Percentiles rank a stretch among this genome's conserved stretches.
These are phyloP conservation scores for Onygenales sp. DNA, from an alignment of 2,329 filamentous ascomycete species.

Conservation along the genomic window DNA sequence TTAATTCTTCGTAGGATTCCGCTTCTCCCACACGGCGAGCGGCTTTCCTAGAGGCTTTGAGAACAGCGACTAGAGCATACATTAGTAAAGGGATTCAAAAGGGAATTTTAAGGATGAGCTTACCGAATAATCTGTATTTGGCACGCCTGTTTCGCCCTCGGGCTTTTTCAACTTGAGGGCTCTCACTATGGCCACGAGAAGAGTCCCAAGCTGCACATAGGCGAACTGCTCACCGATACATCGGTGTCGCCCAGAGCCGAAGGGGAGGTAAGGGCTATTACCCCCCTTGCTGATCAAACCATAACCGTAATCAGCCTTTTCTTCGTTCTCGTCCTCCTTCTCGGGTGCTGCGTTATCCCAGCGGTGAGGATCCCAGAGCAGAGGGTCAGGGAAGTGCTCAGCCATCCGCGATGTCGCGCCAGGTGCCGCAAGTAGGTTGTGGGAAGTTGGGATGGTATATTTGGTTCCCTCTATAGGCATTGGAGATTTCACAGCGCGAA, in stretches of 20 bases:
- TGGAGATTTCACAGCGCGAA: conserved; percentile 83
- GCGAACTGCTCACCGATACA: conserved; percentile 98
- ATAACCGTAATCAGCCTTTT: conserved; percentile 88
- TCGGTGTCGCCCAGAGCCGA: conserved; percentile 83
- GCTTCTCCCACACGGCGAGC: conserved; percentile 38
- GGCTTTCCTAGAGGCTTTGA: conserved; percentile 63
- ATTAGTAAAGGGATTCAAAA: neutral
- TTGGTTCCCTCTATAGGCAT: conserved; percentile 76
- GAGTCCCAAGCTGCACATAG: conserved; percentile 82
- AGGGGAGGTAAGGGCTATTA: conserved; percentile 82
- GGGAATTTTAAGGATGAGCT: conserved; percentile 12
- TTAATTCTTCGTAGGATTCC: conserved; percentile 8
- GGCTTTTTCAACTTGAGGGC: conserved; percentile 70
- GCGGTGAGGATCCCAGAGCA: conserved; percentile 80
- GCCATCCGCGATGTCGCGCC: conserved; percentile 66
- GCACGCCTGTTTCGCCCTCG: conserved; percentile 41
- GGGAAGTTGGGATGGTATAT: conserved; percentile 69
- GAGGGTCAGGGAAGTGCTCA: conserved; percentile 70
- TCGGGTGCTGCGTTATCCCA: conserved; percentile 61
- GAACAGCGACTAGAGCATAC: conserved; percentile 47
- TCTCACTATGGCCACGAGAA: conserved; percentile 66
- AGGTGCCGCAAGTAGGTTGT: conserved; percentile 75
- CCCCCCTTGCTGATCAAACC: conserved; percentile 87
- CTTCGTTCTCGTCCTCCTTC: conserved; percentile 45
- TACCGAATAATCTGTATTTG: conserved; percentile 49